These are phyloP conservation scores for Chenopodium quinoa DNA, from an alignment of 148 eudicot genomes.

Conservation along the genomic window DNA sequence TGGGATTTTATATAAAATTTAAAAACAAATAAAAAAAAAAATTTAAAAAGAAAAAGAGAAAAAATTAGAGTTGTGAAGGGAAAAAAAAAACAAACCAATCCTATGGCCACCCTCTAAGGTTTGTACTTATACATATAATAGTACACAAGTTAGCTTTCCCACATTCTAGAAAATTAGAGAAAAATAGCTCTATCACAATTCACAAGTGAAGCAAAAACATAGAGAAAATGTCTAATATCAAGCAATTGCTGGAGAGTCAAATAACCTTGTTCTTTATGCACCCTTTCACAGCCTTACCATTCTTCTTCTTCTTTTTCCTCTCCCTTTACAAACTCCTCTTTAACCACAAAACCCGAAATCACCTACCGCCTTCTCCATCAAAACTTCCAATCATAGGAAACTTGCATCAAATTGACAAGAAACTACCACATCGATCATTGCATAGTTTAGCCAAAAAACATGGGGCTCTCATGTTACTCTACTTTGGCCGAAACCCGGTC, in stretches of 20 bases:
- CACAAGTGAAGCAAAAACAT: not conserved
- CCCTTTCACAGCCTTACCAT: slow-evolving; percentile 5
- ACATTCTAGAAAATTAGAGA: not conserved
- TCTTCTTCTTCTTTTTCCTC: slow-evolving; percentile 14
- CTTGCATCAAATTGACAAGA: slow-evolving; percentile 21
- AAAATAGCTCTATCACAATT: not conserved
- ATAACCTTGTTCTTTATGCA: not conserved
- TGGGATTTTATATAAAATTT: not conserved
- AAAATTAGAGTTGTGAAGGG: too few species aligned
- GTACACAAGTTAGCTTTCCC: not conserved
- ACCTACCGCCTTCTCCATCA: slow-evolving; percentile 23
- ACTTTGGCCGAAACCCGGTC: slow-evolving; percentile 25
- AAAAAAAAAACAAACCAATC: too few species aligned
- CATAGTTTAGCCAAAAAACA: slow-evolving; percentile 19
- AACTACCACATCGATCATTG: slow-evolving; percentile 24
- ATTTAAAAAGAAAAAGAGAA: not conserved
- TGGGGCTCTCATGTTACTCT: slow-evolving; percentile 28
- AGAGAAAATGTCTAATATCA: not conserved
- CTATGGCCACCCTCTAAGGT: too few species aligned
- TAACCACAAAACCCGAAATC: not conserved
- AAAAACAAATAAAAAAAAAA: not conserved
- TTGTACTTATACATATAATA: too few species aligned
- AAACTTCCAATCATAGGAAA: slow-evolving; percentile 29
- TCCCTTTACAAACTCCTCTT: slow-evolving; percentile 18
- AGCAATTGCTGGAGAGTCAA: not conserved